These are phyloP conservation scores for Hemerocallis citrina DNA, from an alignment of 106 monocot species.

Conservation along the genomic window DNA sequence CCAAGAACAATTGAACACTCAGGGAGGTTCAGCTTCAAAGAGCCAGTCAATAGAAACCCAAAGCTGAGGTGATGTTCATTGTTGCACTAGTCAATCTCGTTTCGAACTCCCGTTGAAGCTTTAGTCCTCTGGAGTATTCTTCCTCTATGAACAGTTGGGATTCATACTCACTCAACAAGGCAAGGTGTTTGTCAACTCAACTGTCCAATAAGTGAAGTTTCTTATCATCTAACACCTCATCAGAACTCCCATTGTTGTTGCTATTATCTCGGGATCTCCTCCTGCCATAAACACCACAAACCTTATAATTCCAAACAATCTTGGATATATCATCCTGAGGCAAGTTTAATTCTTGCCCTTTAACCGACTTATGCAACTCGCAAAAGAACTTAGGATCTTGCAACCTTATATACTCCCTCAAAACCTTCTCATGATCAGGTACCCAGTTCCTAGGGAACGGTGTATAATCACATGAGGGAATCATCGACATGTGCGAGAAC, in stretches of 20 bases:
- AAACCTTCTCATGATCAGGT: conserved; percentile 57
- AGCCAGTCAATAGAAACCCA: no score
- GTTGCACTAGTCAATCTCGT: no score
- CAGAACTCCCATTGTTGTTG: not conserved
- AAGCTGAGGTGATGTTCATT: no score
- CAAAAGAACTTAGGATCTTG: conserved; percentile 85
- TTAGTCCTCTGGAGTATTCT: no score
- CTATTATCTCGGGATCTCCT: conserved; percentile 9
- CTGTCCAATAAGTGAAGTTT: conserved; percentile 1
- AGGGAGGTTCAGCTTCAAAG: no score
- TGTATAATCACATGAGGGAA: conserved; percentile 93
- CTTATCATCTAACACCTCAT: not conserved
- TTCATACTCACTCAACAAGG: no score
- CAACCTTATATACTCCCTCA: conserved; percentile 67
- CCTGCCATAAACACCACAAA: conserved; percentile 48
- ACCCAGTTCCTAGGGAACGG: conserved; percentile 88
- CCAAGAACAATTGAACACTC: no score
- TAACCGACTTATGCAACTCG: conserved; percentile 56
- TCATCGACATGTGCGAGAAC: conserved; percentile 76
- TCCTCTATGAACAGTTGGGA: no score
- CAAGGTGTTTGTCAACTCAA: not conserved
- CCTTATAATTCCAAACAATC: conserved; percentile 73
- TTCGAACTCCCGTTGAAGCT: no score
- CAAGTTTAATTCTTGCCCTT: conserved; percentile 31
- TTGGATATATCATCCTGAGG: conserved; percentile 74